Percentiles rank a stretch among this genome's conserved stretches.
These are phyloP conservation scores for Aphanomyces euteiches DNA, from an alignment of 352 stramenopile genomes.

Conservation along the genomic window DNA sequence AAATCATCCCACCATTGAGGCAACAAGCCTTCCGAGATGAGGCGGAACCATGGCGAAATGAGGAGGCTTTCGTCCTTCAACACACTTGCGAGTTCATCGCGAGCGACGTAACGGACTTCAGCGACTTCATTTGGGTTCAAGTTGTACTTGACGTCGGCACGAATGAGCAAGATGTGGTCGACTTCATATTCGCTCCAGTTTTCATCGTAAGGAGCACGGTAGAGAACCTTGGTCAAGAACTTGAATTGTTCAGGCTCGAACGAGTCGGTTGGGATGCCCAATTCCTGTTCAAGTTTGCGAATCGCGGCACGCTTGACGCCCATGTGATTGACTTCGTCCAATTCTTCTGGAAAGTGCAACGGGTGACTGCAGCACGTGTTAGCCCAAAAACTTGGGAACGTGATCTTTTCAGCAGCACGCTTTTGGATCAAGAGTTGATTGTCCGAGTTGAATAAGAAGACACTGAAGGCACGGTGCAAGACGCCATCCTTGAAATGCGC, in stretches of 20 bases:
- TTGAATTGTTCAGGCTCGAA: conserved; percentile 88
- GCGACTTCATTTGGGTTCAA: conserved; percentile 93
- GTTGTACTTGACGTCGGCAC: conserved; percentile 70
- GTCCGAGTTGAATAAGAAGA: conserved; percentile 85
- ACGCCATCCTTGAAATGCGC: conserved; percentile 72
- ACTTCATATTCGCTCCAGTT: conserved; percentile 98
- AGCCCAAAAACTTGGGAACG: conserved; percentile 98
- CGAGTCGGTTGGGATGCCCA: conserved; percentile 89
- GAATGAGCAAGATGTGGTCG: conserved; percentile 96
- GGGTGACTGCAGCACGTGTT: conserved; percentile 99
- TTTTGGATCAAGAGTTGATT: conserved; percentile 88
- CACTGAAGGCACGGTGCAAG: conserved; percentile 79
- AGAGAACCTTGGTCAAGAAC: conserved; percentile 97
- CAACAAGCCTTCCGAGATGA: conserved; percentile 67
- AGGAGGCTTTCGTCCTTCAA: conserved; percentile 53
- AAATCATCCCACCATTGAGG: conserved; percentile 71
- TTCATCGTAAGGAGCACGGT: conserved; percentile 79
- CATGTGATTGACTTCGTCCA: conserved; percentile 64
- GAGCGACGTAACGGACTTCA: conserved; percentile 85
- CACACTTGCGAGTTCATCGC: conserved; percentile 49
- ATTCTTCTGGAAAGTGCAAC: conserved; percentile 89
- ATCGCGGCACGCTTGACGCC: conserved; percentile 93
- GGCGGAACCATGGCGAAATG: conserved; percentile 81
- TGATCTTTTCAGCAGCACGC: conserved; percentile 96
- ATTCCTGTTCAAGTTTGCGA: conserved; percentile 97